Conservation (phyloP, 352 stramenopile genomes). For the Phytophthora podocarpi region DNA sequence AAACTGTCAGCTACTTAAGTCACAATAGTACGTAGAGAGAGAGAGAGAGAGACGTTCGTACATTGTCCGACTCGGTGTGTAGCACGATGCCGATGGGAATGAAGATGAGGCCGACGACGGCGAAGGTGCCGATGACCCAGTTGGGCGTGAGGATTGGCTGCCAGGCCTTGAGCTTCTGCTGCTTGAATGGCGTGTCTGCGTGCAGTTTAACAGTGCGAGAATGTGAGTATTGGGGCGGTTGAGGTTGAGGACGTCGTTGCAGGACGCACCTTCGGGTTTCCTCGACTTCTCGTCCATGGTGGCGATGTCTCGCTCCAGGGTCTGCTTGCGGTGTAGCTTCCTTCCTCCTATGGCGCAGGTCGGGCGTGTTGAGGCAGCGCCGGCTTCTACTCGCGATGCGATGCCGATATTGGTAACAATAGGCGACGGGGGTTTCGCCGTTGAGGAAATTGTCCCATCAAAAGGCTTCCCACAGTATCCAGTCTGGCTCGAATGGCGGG, state of each 20-base stretch:
- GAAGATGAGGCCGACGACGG: conserved; percentile 94
- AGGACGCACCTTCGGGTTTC: conserved; percentile 74
- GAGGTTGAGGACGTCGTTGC: not conserved
- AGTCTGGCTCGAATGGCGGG: conserved; percentile 13
- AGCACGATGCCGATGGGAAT: conserved; percentile 94
- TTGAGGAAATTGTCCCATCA: conserved; percentile 24
- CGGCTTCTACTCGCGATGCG: conserved; percentile 9
- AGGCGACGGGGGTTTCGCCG: conserved; percentile 29
- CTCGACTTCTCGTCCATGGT: conserved; percentile 87
- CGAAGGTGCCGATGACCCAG: conserved; percentile 95
- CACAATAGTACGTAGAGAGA: conserved; percentile 5
- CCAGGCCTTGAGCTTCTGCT: conserved; percentile 94
- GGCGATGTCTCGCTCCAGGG: conserved; percentile 24
- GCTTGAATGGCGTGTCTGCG: conserved; percentile 88
- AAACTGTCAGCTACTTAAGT: not conserved
- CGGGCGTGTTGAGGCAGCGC: not conserved
- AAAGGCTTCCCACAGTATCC: conserved; percentile 18
- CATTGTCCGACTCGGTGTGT: conserved; percentile 86
- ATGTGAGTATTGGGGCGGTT: too few species aligned
- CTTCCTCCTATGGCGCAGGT: conserved; percentile 27
- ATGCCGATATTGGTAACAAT: conserved; percentile 17
- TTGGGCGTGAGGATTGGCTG: conserved; percentile 97
- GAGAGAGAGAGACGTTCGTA: conserved; percentile 31
- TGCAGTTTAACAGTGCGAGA: too few species aligned
- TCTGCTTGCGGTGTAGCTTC: conserved; percentile 30